Evolutionary conservation across 257 asterid species (phyloP).

Genomic region (Gardenia jasminoides): DNA sequence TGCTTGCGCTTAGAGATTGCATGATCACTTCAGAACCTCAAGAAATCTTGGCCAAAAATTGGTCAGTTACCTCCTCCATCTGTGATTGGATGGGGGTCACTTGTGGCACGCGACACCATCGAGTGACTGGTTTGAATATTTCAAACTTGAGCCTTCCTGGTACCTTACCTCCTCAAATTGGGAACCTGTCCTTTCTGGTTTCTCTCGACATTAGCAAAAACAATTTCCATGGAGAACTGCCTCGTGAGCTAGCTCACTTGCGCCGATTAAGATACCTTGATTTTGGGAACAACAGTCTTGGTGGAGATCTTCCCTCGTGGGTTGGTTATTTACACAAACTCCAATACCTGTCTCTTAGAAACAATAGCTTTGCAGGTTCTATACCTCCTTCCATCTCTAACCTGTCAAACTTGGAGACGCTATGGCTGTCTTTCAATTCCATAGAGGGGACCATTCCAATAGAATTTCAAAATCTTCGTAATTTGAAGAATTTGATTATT

Average conservation of each 20-base stretch:
- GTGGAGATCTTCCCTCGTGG: slow-evolving; percentile 11
- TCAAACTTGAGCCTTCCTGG: slow-evolving; percentile 21
- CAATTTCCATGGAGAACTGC: slow-evolving; percentile 13
- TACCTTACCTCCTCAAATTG: slow-evolving; percentile 22
- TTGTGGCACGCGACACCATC: slow-evolving; percentile 6
- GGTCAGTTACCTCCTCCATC: slow-evolving; percentile 12
- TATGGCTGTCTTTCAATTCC: background rate
- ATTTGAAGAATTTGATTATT: background rate
- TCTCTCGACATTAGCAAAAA: slow-evolving; percentile 17
- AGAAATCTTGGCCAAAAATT: slow-evolving; percentile 8
- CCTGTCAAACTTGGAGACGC: background rate
- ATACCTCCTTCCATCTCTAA: slow-evolving; percentile 11
- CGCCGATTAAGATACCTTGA: slow-evolving; percentile 9
- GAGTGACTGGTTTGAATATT: slow-evolving; percentile 22
- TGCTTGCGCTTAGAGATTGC: slow-evolving; percentile 9
- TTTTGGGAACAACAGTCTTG: background rate
- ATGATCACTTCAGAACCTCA: slow-evolving; percentile 9
- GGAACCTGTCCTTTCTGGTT: slow-evolving; percentile 28
- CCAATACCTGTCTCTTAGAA: background rate
- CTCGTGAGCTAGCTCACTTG: background rate
- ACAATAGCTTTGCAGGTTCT: slow-evolving; percentile 9
- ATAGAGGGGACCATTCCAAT: slow-evolving; percentile 8
- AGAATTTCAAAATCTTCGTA: slow-evolving; percentile 9
- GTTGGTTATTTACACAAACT: slow-evolving; percentile 1
- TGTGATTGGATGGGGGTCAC: slow-evolving; percentile 23